phyloP scores from a whole-genome alignment of 768 basidiomycete species.

The Leccinum arenicola region DNA sequence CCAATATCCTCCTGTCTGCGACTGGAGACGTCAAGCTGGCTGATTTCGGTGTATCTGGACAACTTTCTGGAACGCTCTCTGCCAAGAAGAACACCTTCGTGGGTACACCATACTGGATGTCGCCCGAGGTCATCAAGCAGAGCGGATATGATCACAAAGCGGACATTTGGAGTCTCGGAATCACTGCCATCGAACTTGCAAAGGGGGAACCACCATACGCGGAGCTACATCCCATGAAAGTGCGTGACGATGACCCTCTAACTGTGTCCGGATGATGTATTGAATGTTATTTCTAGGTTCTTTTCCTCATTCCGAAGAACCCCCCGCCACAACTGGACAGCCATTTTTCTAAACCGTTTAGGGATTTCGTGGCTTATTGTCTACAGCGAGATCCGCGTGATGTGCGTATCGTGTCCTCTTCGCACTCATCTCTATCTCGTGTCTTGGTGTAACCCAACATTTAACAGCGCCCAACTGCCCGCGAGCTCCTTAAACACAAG shows the following conservation, averaged over 20 bases:
- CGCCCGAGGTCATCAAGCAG: conserved; percentile 99
- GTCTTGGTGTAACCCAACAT: conserved; percentile 14
- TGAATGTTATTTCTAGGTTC: conserved; percentile 51
- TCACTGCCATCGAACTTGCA: conserved; percentile 96
- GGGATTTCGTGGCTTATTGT: conserved; percentile 91
- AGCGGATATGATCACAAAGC: conserved; percentile 99
- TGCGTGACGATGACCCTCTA: conserved; percentile 29
- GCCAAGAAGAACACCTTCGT: conserved; percentile 99
- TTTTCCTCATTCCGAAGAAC: conserved; percentile 98
- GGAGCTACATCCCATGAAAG: conserved; percentile 99
- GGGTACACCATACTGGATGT: conserved; percentile 96
- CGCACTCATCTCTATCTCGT: conserved; percentile 2
- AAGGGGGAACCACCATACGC: conserved; percentile 98
- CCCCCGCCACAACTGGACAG: conserved; percentile 88
- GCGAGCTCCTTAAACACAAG: conserved; percentile 93
- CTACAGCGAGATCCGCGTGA: conserved; percentile 92
- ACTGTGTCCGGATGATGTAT: background rate
- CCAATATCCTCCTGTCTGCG: conserved; percentile 90
- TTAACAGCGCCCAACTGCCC: conserved; percentile 84
- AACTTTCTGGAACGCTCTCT: conserved; percentile 87
- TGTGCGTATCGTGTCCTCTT: conserved; percentile 42
- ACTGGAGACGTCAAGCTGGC: conserved; percentile 96
- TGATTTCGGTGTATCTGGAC: conserved; percentile 98
- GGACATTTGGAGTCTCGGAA: conserved; percentile 98
- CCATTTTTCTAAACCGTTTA: conserved; percentile 88